Evolutionary conservation across 2,329 filamentous ascomycete species (phyloP), one percentile per base, ranked within the genome.

Genomic region (Alternaria atra): DNA sequence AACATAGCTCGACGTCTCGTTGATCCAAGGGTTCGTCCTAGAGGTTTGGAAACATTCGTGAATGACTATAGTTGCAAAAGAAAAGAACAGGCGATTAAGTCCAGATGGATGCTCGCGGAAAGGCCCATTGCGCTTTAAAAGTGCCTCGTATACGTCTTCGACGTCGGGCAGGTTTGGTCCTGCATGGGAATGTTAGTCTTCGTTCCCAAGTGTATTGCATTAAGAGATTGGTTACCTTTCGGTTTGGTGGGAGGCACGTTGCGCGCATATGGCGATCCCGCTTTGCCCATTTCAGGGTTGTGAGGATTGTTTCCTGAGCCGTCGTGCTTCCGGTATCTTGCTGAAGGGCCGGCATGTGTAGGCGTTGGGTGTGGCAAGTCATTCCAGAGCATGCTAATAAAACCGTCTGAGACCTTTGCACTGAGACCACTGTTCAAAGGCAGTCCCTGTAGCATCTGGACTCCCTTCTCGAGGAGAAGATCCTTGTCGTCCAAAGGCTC

Each of bases 21-120:
- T 89, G 58, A 86, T 87, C 67, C 85, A 87, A 69, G 82, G 84
- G 73, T 92, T 86, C 2, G 80, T 80, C 25, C 86, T 85, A 65
- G 85, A 86, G 2, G 89, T 91, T 57, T 86, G 84, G 76, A 91
- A 91, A 51, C 90, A 79, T 70, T 89, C 87, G 79, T 81, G 77
- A 56, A 83, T 84, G 65, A 84, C 84, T 65, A 93, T 87, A 13
- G 89, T 87, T 0, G 90, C 91, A 54, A 91, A 83, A 62, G 92
- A 92, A 76, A 91, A 91, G 30, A 93, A 81, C 77, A 92, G 51
- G 62, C 89, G 89, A 0, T 90, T 92, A 44, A 93, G 85, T 13
- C 88, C 87, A 43, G 89, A 89, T 0, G 89, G 88, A 72, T 92
- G 91, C 53, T 86, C 83, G 55, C 85, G 83, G 68, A 88, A 88